Evolutionary conservation across 1,284 basidiomycete genomes (phyloP).

Genomic region (Cryptococcus maquisensis): DNA sequence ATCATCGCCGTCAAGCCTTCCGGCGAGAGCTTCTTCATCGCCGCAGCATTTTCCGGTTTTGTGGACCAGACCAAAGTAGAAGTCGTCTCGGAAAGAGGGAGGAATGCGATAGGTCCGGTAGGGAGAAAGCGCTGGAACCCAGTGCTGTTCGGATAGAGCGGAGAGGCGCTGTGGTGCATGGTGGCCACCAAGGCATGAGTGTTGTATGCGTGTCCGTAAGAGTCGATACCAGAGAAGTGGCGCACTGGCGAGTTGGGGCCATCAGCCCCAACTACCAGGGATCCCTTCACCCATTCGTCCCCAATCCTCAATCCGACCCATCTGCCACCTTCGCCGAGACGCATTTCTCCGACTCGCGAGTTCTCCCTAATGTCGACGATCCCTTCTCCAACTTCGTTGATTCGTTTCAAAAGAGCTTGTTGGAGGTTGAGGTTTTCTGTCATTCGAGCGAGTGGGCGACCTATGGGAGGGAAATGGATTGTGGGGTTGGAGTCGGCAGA

Average conservation of each 20-base stretch:
- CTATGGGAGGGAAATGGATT: constrained; percentile 39
- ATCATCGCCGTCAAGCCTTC: constrained; percentile 69
- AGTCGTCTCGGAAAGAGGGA: constrained; percentile 67
- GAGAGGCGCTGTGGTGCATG: constrained; percentile 59
- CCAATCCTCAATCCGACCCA: constrained; percentile 44
- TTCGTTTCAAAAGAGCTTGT: constrained; percentile 62
- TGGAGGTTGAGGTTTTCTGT: constrained; percentile 90
- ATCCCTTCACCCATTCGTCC: constrained; percentile 41
- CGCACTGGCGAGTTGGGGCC: constrained; percentile 93
- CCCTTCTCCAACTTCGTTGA: constrained; percentile 29
- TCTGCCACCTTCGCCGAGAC: constrained; percentile 35
- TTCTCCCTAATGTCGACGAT: constrained; percentile 38
- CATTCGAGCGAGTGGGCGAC: constrained; percentile 64
- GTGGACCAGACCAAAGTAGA: constrained; percentile 97
- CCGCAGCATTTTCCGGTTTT: constrained; percentile 67
- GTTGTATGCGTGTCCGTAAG: constrained; percentile 88
- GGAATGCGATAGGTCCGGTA: constrained; percentile 91
- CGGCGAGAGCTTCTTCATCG: constrained; percentile 65
- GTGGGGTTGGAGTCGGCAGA: constrained; percentile 49
- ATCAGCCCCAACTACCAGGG: constrained; percentile 68
- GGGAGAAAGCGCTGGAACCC: constrained; percentile 95
- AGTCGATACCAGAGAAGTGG: constrained; percentile 75
- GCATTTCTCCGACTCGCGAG: constrained; percentile 39
- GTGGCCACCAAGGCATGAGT: constrained; percentile 90
- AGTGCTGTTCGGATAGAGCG: constrained; percentile 63